Evolutionary conservation across 179 eudicot genomes (phyloP).

Genomic region (Sideroxylon spinosum): DNA sequence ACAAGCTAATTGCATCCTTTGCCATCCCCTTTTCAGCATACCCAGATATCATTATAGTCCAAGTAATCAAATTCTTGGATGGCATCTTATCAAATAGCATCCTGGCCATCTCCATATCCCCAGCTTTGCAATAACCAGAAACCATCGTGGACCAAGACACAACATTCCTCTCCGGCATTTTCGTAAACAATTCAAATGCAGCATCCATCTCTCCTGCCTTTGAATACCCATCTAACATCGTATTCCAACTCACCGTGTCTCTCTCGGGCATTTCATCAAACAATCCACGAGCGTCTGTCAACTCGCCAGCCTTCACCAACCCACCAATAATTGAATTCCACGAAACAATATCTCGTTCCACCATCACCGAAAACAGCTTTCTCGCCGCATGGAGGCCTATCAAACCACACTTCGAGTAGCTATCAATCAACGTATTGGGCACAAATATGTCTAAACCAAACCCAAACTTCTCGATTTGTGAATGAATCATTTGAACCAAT

Average conservation of each 20-base stretch:
- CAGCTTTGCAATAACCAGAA: slow-evolving; percentile 40
- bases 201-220: slow-evolving; percentile 37
- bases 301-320: slow-evolving; percentile 32
- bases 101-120: slow-evolving; percentile 49
- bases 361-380: slow-evolving; percentile 32
- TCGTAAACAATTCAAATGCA: slow-evolving; percentile 41
- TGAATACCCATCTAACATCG: slow-evolving; percentile 42
- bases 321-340: slow-evolving; percentile 44
- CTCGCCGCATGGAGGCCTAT: slow-evolving; percentile 29
- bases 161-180: slow-evolving; percentile 37
- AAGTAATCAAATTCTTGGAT: slow-evolving; percentile 40
- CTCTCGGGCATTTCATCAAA: slow-evolving; percentile 53
- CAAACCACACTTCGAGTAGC: slow-evolving; percentile 36
- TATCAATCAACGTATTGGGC: slow-evolving; percentile 43
- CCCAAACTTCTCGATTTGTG: slow-evolving; percentile 37
- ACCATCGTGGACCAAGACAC: slow-evolving; percentile 51
- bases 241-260: slow-evolving; percentile 49
- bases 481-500: slow-evolving; percentile 31
- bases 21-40: slow-evolving; percentile 44
- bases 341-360: slow-evolving; percentile 35
- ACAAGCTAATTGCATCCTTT: slow-evolving; percentile 43
- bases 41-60: slow-evolving; percentile 51
- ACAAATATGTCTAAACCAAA: slow-evolving; percentile 33
- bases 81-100: slow-evolving; percentile 52
- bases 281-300: slow-evolving; percentile 33